Percentiles rank a stretch among this genome's conserved stretches.
Evolutionary conservation across 495 filamentous ascomycete genomes (phyloP).

Genomic region (Penicillium pancosmium): DNA sequence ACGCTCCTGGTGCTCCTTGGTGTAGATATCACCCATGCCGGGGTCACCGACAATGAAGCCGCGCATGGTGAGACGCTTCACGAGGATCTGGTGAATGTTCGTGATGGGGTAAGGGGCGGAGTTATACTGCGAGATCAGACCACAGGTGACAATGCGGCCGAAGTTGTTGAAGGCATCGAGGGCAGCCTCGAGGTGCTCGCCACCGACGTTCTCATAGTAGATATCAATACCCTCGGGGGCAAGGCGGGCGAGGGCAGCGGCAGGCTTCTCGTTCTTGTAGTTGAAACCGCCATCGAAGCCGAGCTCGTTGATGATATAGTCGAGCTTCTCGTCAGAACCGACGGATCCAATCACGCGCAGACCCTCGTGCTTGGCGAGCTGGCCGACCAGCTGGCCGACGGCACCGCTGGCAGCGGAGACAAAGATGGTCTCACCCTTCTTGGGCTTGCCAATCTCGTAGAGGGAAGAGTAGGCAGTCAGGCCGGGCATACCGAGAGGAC

Average conservation of each 20-base stretch:
- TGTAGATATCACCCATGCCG: slow-evolving; percentile 71
- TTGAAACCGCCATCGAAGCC: slow-evolving; percentile 74
- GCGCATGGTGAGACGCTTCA: slow-evolving; percentile 62
- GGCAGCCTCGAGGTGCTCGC: slow-evolving; percentile 81
- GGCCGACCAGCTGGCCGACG: slow-evolving; percentile 82
- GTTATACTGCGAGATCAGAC: slow-evolving; percentile 84
- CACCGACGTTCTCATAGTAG: slow-evolving; percentile 95
- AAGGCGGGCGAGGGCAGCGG: slow-evolving; percentile 70
- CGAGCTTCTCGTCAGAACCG: slow-evolving; percentile 68
- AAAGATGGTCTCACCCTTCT: slow-evolving; percentile 88
- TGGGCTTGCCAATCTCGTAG: slow-evolving; percentile 81
- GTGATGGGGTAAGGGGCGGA: slow-evolving; percentile 64
- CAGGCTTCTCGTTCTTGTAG: slow-evolving; percentile 73
- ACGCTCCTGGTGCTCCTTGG: slow-evolving; percentile 77
- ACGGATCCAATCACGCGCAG: slow-evolving; percentile 80
- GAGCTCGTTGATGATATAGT: slow-evolving; percentile 66
- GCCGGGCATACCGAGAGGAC: slow-evolving; percentile 85
- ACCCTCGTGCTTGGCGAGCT: slow-evolving; percentile 85
- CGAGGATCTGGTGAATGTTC: slow-evolving; percentile 59
- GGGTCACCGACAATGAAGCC: slow-evolving; percentile 77
- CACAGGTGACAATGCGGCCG: slow-evolving; percentile 72
- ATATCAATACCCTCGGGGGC: slow-evolving; percentile 88
- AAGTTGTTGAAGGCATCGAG: slow-evolving; percentile 67
- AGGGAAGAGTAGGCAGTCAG: slow-evolving; percentile 80
- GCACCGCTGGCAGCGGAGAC: slow-evolving; percentile 81